Conservation (phyloP, 768 basidiomycete genomes). For the Naganishia friedmannii region DNA sequence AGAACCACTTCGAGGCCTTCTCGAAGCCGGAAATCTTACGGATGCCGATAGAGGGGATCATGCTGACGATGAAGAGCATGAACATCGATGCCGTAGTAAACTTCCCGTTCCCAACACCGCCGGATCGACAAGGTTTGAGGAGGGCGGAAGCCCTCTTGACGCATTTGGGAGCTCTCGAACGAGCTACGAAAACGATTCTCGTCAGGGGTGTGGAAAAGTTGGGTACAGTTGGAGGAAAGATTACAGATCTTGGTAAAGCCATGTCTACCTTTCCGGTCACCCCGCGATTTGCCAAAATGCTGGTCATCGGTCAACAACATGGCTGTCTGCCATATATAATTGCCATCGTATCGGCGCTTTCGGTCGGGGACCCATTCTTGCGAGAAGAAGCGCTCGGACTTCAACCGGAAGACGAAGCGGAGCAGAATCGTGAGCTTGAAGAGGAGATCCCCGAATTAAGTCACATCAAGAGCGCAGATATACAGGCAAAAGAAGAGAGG, state of each 20-base stretch:
- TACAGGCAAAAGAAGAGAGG: constrained; percentile 55
- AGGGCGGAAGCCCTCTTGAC: constrained; percentile 78
- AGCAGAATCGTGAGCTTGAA: constrained; percentile 54
- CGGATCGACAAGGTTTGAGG: constrained; percentile 69
- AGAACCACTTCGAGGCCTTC: constrained; percentile 85
- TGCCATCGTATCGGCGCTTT: constrained; percentile 81
- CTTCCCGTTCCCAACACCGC: constrained; percentile 97
- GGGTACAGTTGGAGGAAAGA: constrained; percentile 58
- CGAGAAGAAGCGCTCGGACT: constrained; percentile 63
- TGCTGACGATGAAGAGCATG: constrained; percentile 99
- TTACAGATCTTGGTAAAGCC: constrained; percentile 82
- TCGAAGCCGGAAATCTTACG: constrained; percentile 87
- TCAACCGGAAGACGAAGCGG: constrained; percentile 54
- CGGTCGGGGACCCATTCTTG: constrained; percentile 93
- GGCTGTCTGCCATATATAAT: constrained; percentile 89
- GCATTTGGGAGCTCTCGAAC: constrained; percentile 75
- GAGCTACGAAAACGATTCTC: constrained; percentile 47
- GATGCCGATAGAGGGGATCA: constrained; percentile 93
- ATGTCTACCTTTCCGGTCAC: constrained; percentile 94
- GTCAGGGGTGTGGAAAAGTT: constrained; percentile 44
- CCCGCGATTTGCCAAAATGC: constrained; percentile 92
- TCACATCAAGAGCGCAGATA: constrained; percentile 50
- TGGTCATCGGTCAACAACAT: constrained; percentile 79
- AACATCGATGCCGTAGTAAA: constrained; percentile 93
- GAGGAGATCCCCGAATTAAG: constrained; percentile 56